phyloP scores from a whole-genome alignment of 179 eudicot species.

The Beta lomatogona region DNA sequence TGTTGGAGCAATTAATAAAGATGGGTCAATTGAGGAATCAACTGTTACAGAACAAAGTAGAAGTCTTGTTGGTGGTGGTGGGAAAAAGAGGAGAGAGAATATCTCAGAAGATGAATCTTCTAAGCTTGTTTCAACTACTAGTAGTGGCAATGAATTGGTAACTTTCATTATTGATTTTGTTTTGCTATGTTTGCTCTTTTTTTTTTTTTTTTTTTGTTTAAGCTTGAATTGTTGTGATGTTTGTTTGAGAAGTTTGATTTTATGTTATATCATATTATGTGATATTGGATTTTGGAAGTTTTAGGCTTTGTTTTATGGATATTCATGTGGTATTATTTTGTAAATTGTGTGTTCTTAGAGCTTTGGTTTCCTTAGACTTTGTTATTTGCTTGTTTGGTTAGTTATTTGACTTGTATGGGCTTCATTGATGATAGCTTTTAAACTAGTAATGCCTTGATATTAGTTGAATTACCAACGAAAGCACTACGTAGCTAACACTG shows the following conservation, averaged over 20 bases:
- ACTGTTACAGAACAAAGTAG: conserved; percentile 38
- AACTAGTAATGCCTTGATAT: conserved; percentile 9
- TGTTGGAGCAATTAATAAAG: conserved; percentile 40
- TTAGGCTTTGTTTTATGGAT: conserved; percentile 2
- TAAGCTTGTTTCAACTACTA: conserved; percentile 53
- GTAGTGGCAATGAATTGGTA: conserved; percentile 61
- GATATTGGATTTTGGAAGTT: background rate
- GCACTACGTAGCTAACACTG: background rate
- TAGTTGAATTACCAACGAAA: conserved; percentile 11
- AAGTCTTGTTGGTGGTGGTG: conserved; percentile 21
- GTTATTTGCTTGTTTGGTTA: background rate
- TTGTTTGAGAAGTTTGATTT: background rate
- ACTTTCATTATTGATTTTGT: background rate
- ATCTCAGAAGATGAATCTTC: conserved; percentile 51
- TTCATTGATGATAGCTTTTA: conserved; percentile 7
- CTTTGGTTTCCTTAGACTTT: background rate
- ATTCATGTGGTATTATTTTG: background rate
- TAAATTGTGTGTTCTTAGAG: conserved; percentile 2
- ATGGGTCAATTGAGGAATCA: conserved; percentile 41
- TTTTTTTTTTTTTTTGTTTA: background rate
- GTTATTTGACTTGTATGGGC: conserved; percentile 17
- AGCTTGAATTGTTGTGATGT: background rate
- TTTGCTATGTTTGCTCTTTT: conserved; percentile 8
- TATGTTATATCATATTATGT: background rate
- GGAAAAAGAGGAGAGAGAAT: conserved; percentile 48